A percentile compares a stretch with the other conserved stretches of the same genome.
phyloP scores from a whole-genome alignment of 768 basidiomycete genomes.

The Lepiota venenata region DNA sequence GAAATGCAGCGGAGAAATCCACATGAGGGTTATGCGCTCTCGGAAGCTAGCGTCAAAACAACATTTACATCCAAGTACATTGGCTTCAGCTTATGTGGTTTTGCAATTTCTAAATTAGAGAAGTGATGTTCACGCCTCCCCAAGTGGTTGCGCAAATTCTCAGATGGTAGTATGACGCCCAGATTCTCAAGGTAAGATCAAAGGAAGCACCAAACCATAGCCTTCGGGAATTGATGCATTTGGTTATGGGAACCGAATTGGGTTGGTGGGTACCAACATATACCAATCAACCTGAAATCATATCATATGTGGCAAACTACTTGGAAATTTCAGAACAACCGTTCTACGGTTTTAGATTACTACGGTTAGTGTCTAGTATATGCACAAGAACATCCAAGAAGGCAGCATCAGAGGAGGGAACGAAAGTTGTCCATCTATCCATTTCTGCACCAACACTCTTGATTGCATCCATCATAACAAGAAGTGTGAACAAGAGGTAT shows the following conservation, averaged over 20 bases:
- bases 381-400: no score
- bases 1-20: constrained; percentile 67
- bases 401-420: neutral
- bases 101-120: neutral
- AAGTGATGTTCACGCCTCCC: neutral
- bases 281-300: neutral
- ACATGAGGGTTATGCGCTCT: constrained; percentile 39
- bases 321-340: neutral
- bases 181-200: no score
- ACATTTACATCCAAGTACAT: constrained; percentile 23
- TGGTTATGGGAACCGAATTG: neutral
- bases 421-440: constrained; percentile 1
- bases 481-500: constrained; percentile 3
- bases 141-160: no score
- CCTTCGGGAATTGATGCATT: no score
- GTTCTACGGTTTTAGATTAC: neutral
- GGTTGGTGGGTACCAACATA: neutral
- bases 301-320: neutral
- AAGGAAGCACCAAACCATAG: no score
- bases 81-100: constrained; percentile 19
- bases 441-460: neutral
- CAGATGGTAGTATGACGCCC: no score
- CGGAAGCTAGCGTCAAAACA: constrained; percentile 21
- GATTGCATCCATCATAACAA: neutral
- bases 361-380: constrained; percentile 2